Evolutionary conservation across 352 stramenopile species (phyloP).

Genomic region (Phytophthora rubi): DNA sequence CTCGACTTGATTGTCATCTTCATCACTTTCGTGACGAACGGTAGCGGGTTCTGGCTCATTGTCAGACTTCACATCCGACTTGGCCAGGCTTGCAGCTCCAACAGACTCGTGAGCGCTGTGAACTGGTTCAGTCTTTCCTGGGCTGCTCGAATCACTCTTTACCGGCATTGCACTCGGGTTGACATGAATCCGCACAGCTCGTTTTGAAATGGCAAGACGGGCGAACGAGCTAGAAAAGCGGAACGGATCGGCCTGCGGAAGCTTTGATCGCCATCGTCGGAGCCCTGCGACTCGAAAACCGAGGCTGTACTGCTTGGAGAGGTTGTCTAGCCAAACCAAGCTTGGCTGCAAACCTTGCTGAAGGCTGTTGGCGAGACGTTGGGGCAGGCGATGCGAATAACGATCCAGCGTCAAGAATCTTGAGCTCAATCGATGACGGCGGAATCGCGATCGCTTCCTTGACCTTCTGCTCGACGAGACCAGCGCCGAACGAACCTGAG

Average conservation of each 20-base stretch:
- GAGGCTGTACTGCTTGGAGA: conserved; percentile 15
- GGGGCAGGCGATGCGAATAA: not conserved
- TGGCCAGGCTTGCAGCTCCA: not conserved
- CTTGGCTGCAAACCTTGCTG: conserved; percentile 19
- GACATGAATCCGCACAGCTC: conserved; percentile 8
- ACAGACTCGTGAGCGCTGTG: not conserved
- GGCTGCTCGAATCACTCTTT: not conserved
- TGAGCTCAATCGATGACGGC: conserved; percentile 11
- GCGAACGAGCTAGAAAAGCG: conserved; percentile 32
- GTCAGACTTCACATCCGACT: conserved; percentile 5
- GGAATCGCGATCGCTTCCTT: conserved; percentile 44
- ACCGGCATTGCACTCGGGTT: not conserved
- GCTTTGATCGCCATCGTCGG: not conserved
- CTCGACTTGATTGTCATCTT: not conserved
- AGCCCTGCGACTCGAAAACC: conserved; percentile 11
- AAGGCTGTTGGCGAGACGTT: conserved; percentile 16
- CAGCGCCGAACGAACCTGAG: conserved; percentile 57
- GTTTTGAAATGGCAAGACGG: conserved; percentile 26
- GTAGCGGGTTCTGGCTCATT: not conserved
- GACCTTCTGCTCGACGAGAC: conserved; percentile 64
- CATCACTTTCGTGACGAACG: not conserved
- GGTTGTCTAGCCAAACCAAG: conserved; percentile 27
- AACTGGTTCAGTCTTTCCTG: not conserved
- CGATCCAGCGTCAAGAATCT: conserved; percentile 13
- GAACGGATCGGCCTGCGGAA: conserved; percentile 17